Base-by-base conservation (phyloP, 805 yeast species). In the Sugiyamaella smithiae region DNA sequence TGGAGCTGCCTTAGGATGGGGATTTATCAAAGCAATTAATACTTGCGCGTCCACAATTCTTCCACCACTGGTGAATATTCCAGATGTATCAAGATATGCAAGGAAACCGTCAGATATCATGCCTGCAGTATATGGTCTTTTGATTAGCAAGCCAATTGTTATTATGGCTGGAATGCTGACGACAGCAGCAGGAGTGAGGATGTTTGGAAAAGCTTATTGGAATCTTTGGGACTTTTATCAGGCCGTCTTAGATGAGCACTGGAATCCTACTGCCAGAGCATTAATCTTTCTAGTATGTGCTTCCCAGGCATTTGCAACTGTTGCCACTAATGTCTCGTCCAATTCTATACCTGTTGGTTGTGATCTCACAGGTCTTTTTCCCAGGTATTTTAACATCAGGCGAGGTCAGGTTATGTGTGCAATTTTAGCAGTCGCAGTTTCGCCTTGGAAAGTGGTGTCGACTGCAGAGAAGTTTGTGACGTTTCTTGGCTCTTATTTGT, bases 371-470 rank as follows among this genome's bases (percentile, higher is more conserved):
- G 73, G 81, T 1, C 63, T 80, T 58, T 72, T 78, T 49, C 85
- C 85, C 3, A 72, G 75, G 40, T 80, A 70, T 65, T 63, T 81
- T 57, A 80, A 75, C 63, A 78, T 79, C 47, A 71, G 80, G 60
- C 71, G 86, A 59, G 85, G 85, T 22, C 43, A 40, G 19, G 23
- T 40, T 12, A 22, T 16, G 23, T 40, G 43, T 17, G 43, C 43
- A 11, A n/a, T 40, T 7, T 33, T 40, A 6, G 43, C 32, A 8
- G 33, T 40, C 3, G 32, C 29, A 14, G 29, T 40, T 14, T 16
- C 26, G 46, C 77, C 77, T 2, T 73, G 77, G 76, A 58, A 60
- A 22, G 62, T 72, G 43, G 57, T 67, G 33, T 62, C 69, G 44
- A 56, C 67, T 4, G 65, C 73, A 2, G 58, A 66, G 4, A 58